Conservation (phyloP, 2,329 filamentous ascomycete genomes). For the Fusarium neocosmosporiellum region DNA sequence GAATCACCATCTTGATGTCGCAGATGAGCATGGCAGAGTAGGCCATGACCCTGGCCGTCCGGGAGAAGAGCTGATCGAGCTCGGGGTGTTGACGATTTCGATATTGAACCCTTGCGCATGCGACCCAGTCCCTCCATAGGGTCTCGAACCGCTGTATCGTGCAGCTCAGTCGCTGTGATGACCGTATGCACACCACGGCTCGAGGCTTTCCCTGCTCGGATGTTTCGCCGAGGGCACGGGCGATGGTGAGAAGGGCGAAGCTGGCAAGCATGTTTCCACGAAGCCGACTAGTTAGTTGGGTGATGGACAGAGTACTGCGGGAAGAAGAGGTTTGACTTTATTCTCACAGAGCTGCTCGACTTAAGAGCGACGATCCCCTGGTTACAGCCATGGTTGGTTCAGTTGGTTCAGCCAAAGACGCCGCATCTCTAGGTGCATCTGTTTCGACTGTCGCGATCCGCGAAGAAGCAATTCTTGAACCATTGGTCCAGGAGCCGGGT, state of each 20-base stretch:
- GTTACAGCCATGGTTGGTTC: neutral
- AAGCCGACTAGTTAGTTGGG: neutral
- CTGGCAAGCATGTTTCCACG: conserved; percentile 22
- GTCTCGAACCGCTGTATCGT: conserved; percentile 24
- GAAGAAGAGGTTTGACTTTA: neutral
- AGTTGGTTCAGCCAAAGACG: neutral
- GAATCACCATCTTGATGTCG: conserved; percentile 27
- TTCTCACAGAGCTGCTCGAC: neutral
- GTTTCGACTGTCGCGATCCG: neutral
- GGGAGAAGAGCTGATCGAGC: conserved; percentile 17
- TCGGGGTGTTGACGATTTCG: conserved; percentile 6
- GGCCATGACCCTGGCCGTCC: conserved; percentile 23
- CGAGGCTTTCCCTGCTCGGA: conserved; percentile 21
- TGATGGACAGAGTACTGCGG: neutral
- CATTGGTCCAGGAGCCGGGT: neutral
- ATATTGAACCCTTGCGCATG: conserved; percentile 10
- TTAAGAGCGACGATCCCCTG: neutral
- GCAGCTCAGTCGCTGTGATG: conserved; percentile 11
- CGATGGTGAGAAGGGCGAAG: conserved; percentile 25
- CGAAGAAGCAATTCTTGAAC: conserved; percentile 5
- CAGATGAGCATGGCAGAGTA: conserved; percentile 19
- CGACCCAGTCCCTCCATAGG: conserved; percentile 17
- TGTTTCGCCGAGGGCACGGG: conserved; percentile 27
- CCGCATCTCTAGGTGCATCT: neutral
- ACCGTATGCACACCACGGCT: conserved; percentile 2